Conservation (phyloP, 768 basidiomycete species). For the Russula dissimulans region DNA sequence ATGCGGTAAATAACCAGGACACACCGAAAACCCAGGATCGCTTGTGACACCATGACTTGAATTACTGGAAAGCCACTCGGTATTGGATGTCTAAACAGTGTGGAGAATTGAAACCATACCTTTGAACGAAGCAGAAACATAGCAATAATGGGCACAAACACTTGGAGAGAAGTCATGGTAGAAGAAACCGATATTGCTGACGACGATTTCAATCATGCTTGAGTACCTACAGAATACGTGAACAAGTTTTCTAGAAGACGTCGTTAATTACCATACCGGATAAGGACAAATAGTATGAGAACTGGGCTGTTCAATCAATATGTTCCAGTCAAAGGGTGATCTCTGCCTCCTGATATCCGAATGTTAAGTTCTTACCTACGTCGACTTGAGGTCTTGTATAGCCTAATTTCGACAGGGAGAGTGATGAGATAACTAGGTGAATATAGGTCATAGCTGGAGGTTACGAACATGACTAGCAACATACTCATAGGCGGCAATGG, state of each 20-base stretch:
- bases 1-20: neutral
- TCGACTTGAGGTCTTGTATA: too few relatives aligned
- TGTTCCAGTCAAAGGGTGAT: too few relatives aligned
- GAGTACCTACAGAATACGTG: constrained; percentile 26
- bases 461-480: too few relatives aligned
- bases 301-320: too few relatives aligned
- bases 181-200: constrained; percentile 56
- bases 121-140: constrained; percentile 51
- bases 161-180: constrained; percentile 37
- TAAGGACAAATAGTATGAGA: too few relatives aligned
- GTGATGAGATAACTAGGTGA: too few relatives aligned
- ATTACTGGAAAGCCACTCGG: constrained; percentile 32
- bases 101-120: constrained; percentile 29
- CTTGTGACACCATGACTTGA: constrained; percentile 56
- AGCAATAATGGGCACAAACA: constrained; percentile 40
- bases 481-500: too few relatives aligned
- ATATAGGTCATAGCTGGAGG: too few relatives aligned
- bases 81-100: neutral
- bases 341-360: too few relatives aligned
- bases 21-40: constrained; percentile 54
- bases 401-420: too few relatives aligned
- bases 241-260: neutral
- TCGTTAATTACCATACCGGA: neutral
- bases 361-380: too few relatives aligned
- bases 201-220: constrained; percentile 38